phyloP scores from a whole-genome alignment of 305 asterid species.

The Fraxinus sp. region DNA sequence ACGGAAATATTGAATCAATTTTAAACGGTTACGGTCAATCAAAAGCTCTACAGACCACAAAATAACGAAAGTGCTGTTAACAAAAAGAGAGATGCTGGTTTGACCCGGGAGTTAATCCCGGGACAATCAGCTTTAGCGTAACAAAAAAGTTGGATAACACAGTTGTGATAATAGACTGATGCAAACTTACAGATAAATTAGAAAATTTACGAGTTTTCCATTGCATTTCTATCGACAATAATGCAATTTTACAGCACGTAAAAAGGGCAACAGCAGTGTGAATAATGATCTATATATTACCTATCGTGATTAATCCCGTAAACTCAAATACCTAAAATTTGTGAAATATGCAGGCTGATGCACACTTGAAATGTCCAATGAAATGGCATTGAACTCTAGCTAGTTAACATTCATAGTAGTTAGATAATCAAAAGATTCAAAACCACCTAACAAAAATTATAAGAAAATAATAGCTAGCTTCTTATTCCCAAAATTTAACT shows the following conservation, averaged over 20 bases:
- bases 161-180: no score
- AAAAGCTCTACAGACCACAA: no score
- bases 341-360: background rate
- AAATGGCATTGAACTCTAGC: constrained; percentile 19
- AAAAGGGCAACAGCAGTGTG: constrained; percentile 22
- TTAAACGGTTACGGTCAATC: no score
- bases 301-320: background rate
- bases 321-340: background rate
- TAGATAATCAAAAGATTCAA: background rate
- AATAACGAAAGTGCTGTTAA: no score
- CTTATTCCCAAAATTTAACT: background rate
- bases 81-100: no score
- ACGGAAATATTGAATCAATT: no score
- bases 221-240: constrained; percentile 14
- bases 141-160: no score
- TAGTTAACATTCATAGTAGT: background rate
- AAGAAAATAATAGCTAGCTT: background rate
- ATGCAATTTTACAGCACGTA: constrained; percentile 29
- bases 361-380: constrained; percentile 5
- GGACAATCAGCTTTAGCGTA: no score
- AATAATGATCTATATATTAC: no score
- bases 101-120: no score
- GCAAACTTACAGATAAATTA: background rate
- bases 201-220: constrained; percentile 7
- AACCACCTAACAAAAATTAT: background rate